Conservation (phyloP, 139 green algal genomes). For the Eudorina sp. region DNA sequence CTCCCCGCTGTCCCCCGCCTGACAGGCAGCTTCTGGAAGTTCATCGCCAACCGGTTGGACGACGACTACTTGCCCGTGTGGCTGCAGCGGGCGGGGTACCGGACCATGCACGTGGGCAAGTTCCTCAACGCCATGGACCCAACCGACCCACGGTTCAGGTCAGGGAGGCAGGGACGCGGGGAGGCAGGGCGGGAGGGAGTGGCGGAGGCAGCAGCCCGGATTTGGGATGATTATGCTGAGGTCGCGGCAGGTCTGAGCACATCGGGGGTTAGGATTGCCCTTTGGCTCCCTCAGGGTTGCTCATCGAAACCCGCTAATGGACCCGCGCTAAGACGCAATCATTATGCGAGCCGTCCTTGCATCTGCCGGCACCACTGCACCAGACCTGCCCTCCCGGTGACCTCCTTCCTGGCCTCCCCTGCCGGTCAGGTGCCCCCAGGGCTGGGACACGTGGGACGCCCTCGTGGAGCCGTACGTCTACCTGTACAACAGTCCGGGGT, state of each 20-base stretch:
- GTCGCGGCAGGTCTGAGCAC: too few species aligned
- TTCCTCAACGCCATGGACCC: constrained; percentile 42
- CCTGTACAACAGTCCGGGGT: constrained; percentile 8
- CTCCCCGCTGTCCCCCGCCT: not conserved
- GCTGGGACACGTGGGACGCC: constrained; percentile 12
- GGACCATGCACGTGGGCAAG: constrained; percentile 34
- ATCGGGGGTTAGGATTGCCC: too few species aligned
- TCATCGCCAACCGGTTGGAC: not conserved
- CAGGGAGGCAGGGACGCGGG: not conserved
- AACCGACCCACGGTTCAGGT: constrained; percentile 10
- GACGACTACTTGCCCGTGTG: constrained; percentile 3
- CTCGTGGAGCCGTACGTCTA: constrained; percentile 43
- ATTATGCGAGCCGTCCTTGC: not conserved
- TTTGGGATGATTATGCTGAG: too few species aligned
- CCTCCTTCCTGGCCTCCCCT: too few species aligned
- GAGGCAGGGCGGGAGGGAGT: not conserved
- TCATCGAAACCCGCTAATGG: not conserved
- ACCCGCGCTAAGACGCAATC: not conserved
- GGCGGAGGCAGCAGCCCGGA: not conserved
- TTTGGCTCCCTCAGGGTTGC: too few species aligned
- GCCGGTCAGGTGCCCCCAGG: constrained; percentile 1
- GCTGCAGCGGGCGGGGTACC: constrained; percentile 34
- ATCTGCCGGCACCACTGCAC: not conserved
- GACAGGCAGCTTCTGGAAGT: constrained; percentile 36
- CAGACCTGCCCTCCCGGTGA: too few species aligned